A percentile compares a stretch with the other conserved stretches of the same genome.
phyloP scores from a whole-genome alignment of 208 protist species.

The Wallacemonas collosoma region DNA sequence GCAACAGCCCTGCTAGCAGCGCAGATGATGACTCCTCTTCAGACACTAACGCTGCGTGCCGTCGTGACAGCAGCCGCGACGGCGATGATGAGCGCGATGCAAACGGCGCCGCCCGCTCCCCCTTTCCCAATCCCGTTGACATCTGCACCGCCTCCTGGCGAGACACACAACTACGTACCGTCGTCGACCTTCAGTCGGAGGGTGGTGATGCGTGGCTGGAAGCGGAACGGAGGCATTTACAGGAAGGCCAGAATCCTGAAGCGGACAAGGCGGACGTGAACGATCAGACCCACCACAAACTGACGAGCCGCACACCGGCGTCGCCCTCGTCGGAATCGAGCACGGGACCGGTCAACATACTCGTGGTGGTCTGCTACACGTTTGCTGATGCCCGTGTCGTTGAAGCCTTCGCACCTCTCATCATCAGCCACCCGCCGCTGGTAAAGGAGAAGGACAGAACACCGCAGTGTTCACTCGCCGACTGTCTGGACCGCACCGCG shows the following conservation, averaged over 20 bases:
- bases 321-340: not conserved
- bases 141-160: slow-evolving; percentile 1
- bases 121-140: slow-evolving; percentile 10
- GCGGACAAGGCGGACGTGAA: not conserved
- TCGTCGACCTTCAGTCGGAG: not conserved
- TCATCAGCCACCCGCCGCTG: slow-evolving; percentile 8
- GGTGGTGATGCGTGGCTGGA: slow-evolving; percentile 1
- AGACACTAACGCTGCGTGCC: not conserved
- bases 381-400: slow-evolving; percentile 9
- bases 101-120: not conserved
- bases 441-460: slow-evolving; percentile 3
- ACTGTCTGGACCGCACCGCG: slow-evolving; percentile 43
- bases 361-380: slow-evolving; percentile 6
- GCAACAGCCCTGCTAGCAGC: not conserved
- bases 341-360: not conserved
- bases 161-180: not conserved
- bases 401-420: slow-evolving; percentile 2
- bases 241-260: not conserved
- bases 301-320: not conserved
- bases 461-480: slow-evolving; percentile 40
- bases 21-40: too few species aligned
- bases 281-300: not conserved
- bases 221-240: not conserved
- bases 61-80: slow-evolving; percentile 6
- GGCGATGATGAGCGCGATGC: slow-evolving; percentile 13